Base-by-base conservation (phyloP, 805 yeast genomes). In the Dipodascus albidus region DNA sequence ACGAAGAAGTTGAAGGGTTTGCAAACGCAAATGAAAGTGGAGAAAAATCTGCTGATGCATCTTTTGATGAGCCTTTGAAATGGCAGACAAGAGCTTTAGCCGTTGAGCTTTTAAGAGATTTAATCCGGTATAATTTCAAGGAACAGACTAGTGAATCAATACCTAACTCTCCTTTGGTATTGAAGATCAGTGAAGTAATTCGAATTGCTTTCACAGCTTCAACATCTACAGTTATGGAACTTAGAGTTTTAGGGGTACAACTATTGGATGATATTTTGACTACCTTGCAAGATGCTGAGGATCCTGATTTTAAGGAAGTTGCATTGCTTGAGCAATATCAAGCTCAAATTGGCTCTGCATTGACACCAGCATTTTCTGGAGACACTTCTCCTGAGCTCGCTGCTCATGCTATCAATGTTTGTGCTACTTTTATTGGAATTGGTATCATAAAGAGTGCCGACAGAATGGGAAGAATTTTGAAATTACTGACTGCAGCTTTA, bases 321-420 rank as follows among this genome's bases (percentile, higher is more conserved):
- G 78, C 91, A 0, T 74, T 89, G 8, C 70, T 91, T 47, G 96
- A 87, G 59, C 97, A 90, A 67, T 96, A 86, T 62, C 96, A 93
- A 62, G 98, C 98, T 0, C 96, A 88, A 60, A 87, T 93, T 8
- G 83, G 87, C 8, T 83, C 96, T 54, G 95, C 98, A 0, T 73
- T 91, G 53, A 78, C 88, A 50, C 96, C 97, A 0, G 87, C 95
- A 9, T 91, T 93, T 68, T 77, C 76, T 33, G 71, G 76, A 2
- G 90, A 82, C 19, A 82, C 89, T 54, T 82, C 84, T 11, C 80
- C 95, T 1, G 77, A 77, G 38, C 76, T 88, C 0, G 89, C 91
- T 1, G 78, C 86, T 21, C 78, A 78, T 52, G 96, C 96, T 0
- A 77, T 91, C 35, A 78, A 79, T 44, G 85, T 89, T 1, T 80